Percentiles rank a stretch among this genome's conserved stretches.
Conservation (phyloP, 441 rosid genomes). For the Erysimum cheiri region DNA sequence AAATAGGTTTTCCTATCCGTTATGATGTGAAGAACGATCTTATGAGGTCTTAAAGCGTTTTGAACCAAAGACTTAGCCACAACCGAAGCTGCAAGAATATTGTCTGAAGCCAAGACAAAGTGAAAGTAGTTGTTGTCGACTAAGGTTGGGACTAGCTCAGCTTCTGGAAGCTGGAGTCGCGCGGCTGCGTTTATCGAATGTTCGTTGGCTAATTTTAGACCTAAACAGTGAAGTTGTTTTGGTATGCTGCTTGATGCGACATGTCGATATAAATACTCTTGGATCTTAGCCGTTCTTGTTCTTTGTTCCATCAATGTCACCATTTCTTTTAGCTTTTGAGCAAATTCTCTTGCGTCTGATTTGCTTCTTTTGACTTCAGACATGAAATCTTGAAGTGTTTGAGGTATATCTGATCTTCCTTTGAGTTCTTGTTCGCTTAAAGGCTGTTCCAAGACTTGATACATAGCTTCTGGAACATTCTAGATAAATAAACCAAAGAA, state of each 20-base stretch:
- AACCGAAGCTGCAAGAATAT: constrained; percentile 87
- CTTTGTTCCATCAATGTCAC: constrained; percentile 86
- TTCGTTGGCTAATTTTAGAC: constrained; percentile 81
- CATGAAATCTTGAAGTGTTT: constrained; percentile 81
- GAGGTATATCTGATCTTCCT: constrained; percentile 85
- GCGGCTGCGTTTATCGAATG: constrained; percentile 95
- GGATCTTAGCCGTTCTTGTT: constrained; percentile 93
- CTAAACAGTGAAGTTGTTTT: constrained; percentile 89
- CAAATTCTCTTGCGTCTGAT: constrained; percentile 77
- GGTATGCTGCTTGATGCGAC: constrained; percentile 98
- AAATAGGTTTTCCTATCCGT: constrained; percentile 92
- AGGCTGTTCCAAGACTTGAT: constrained; percentile 74
- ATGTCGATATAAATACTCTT: constrained; percentile 90
- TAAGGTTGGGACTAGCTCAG: constrained; percentile 86
- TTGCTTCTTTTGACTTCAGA: constrained; percentile 61
- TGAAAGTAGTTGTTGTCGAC: constrained; percentile 85
- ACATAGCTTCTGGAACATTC: constrained; percentile 89
- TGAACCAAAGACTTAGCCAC: constrained; percentile 79
- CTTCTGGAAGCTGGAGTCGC: constrained; percentile 85
- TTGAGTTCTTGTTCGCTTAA: constrained; percentile 63
- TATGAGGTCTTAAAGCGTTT: constrained; percentile 69
- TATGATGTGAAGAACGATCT: constrained; percentile 80
- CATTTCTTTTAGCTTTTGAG: constrained; percentile 90
- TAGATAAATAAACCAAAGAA: constrained; percentile 25
- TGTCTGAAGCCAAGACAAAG: constrained; percentile 89